A percentile compares a stretch with the other conserved stretches of the same genome.
Evolutionary conservation across 306 rosid species (phyloP).

Genomic region (Boehmeria nivea): DNA sequence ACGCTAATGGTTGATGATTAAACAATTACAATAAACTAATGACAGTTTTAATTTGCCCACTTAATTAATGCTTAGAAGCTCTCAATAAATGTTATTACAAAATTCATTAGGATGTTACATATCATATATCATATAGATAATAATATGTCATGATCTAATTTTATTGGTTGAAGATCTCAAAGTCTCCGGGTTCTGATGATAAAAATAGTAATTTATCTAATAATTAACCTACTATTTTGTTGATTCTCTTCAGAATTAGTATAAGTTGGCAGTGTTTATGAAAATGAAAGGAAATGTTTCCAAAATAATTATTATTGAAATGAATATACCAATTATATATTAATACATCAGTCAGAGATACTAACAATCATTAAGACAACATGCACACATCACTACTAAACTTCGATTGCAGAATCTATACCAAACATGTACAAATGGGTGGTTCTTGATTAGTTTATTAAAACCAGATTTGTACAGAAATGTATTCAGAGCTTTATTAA

Average conservation of each 20-base stretch:
- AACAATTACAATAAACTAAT: no score
- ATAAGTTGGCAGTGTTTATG: background rate
- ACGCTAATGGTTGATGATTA: no score
- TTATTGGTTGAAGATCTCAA: background rate
- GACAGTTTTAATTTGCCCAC: no score
- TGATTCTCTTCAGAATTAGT: background rate
- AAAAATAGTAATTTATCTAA: background rate
- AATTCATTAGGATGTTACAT: no score
- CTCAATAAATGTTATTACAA: no score
- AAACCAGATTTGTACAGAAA: no score
- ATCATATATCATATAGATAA: background rate
- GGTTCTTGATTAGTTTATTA: no score
- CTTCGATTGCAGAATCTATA: background rate
- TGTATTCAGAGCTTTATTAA: no score
- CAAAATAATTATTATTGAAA: no score
- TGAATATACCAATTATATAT: background rate
- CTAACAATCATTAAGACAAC: background rate
- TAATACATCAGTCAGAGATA: background rate
- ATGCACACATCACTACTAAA: background rate
- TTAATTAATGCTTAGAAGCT: no score
- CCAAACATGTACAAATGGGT: no score
- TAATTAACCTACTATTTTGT: background rate
- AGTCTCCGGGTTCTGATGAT: background rate
- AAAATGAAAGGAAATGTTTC: background rate
- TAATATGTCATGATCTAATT: background rate